Percentiles rank a stretch among this genome's conserved stretches.
phyloP scores from a whole-genome alignment of 345 rosid genomes.

The Brassica cretica region DNA sequence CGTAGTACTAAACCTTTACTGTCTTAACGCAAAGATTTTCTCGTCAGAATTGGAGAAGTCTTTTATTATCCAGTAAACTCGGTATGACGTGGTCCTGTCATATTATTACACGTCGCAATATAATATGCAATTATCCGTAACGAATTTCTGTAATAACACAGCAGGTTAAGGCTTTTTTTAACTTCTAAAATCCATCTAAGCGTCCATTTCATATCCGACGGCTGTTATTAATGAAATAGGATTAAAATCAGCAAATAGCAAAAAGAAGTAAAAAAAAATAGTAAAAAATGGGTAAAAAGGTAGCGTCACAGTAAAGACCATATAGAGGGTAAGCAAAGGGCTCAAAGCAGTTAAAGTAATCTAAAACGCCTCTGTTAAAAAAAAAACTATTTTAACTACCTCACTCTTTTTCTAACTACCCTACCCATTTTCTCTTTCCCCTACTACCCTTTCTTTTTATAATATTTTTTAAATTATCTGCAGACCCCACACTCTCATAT shows the following conservation, averaged over 20 bases:
- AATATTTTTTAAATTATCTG: too few species aligned
- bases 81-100: constrained; percentile 8
- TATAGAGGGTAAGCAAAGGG: background rate
- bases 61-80: constrained; percentile 9
- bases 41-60: background rate
- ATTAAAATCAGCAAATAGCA: background rate
- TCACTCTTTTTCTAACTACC: too few species aligned
- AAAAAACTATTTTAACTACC: too few species aligned
- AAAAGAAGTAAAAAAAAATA: background rate
- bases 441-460: too few species aligned
- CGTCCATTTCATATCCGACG: constrained; percentile 28
- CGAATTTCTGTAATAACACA: constrained; percentile 22
- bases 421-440: too few species aligned
- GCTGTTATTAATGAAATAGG: background rate
- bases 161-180: constrained; percentile 12
- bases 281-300: constrained; percentile 4
- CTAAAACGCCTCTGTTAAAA: too few species aligned
- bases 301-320: constrained; percentile 35
- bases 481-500: too few species aligned
- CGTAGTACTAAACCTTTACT: constrained; percentile 9
- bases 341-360: constrained; percentile 20
- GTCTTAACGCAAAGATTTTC: constrained; percentile 34
- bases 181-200: constrained; percentile 14
- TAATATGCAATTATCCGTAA: constrained; percentile 8
- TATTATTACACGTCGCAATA: background rate